Evolutionary conservation across 768 basidiomycete genomes (phyloP).

Genomic region (Jaapia argillacea): DNA sequence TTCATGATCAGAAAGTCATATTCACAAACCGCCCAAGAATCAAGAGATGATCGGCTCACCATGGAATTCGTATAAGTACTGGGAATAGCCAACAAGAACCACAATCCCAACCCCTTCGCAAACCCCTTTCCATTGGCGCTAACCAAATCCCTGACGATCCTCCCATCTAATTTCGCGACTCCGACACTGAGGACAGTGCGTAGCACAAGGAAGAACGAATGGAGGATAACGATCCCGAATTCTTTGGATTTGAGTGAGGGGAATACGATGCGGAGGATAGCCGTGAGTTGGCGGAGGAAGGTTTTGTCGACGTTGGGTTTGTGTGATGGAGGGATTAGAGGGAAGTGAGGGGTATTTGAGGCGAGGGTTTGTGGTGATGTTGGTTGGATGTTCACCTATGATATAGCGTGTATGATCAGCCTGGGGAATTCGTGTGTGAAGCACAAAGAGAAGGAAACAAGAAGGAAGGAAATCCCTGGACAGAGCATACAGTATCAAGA

Average conservation of each 20-base stretch:
- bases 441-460: too few relatives aligned
- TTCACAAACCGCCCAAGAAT: background rate
- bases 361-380: conserved; percentile 39
- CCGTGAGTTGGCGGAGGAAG: conserved; percentile 64
- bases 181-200: conserved; percentile 82
- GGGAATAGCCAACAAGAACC: conserved; percentile 88
- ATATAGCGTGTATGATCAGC: background rate
- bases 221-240: conserved; percentile 58
- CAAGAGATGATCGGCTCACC: conserved; percentile 33
- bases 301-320: conserved; percentile 62
- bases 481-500: too few relatives aligned
- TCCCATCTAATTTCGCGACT: conserved; percentile 83
- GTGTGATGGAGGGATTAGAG: conserved; percentile 33
- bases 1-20: background rate
- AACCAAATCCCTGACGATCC: conserved; percentile 82
- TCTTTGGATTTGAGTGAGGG: conserved; percentile 60
- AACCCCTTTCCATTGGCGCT: conserved; percentile 83
- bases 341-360: conserved; percentile 50
- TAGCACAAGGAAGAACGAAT: conserved; percentile 79
- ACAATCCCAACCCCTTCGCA: conserved; percentile 67
- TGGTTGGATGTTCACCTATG: conserved; percentile 34
- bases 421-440: background rate
- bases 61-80: conserved; percentile 95
- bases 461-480: too few relatives aligned
- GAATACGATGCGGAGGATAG: conserved; percentile 67